Evolutionary conservation across 192 early-diverging fungal genomes (phyloP), one percentile per base, ranked within the genome.

Genomic region (Coemansia sp.): DNA sequence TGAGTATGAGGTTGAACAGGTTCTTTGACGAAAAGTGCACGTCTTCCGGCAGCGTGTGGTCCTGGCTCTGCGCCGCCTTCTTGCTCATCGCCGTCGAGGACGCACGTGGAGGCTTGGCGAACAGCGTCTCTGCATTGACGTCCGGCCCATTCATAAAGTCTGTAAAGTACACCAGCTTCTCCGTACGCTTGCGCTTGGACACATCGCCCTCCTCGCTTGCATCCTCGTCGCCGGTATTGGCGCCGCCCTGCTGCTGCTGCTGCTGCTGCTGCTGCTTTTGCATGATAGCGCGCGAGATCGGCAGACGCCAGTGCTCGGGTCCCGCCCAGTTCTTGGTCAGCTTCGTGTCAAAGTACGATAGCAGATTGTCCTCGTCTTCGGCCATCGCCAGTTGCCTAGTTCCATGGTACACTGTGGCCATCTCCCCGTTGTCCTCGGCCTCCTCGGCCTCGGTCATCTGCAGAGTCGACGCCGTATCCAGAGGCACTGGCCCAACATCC

Each of bases 261-360:
- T 31, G 53, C 18, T 31, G 53, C 3, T 59, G 69, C 56, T 69
- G 59, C 64, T 79, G 76, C 67, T 69, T 74, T 36, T 75, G 74
- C 67, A 74, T 71, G 23, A 66, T 66, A 9, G 77, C 73, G 18
- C 77, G 72, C 20, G 79, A 77, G 39, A 82, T 76, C 50, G 79
- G 79, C 60, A 92, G 65, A 36, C 88, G 93, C 95, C 95, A 98
- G 71, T 93, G 91, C 63, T 91, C 92, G 11, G 95, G 93, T 13
- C 96, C 96, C 8, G 95, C 96, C 96, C 96, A 98, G 55, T 88
- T 87, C 46, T 88, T 83, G 66, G 88, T 67, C 50, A 94, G 85
- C 11, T 86, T 88, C 26, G 88, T 75, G 78, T 96, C 95, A 85
- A 97, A 96, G 74, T 96, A 95, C 21, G 86, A 87, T 62, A 94